Base-by-base conservation (phyloP, 2,329 filamentous ascomycete species). In the Endocalyx cinctus region DNA sequence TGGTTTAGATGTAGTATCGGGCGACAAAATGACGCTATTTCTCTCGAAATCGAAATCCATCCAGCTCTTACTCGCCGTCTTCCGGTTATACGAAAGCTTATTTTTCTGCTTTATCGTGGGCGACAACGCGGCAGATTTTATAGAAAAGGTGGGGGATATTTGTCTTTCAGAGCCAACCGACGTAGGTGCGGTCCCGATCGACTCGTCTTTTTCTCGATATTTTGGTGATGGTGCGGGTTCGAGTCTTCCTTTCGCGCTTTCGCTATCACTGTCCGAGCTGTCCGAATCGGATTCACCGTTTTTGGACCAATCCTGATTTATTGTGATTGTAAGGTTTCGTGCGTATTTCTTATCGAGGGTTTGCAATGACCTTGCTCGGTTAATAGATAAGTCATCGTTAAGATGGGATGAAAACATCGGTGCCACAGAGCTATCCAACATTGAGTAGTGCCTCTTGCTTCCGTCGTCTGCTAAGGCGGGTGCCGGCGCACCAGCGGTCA, bases 401-500 rank as follows among this genome's bases (percentile, higher is more conserved):
- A 27, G 31, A 38, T 45, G 33, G 22, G 46, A 41, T 17, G 45
- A 36, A 41, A 43, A 32, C 14, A 13, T 37, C 16, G 41, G 34
- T 18, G 37, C 27, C 32, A 46, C 31, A 19, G 46, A 42, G 26
- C 43, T 40, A 25, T 51, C 43, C 32, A 50, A 46, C 11, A 50
- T 33, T 14, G 55, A 54, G 38, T 45, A 43, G 18, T 42, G 42
- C 35, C 46, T 49, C 20, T 39, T 45, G 26, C 38, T 46, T 13
- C 47, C 46, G 31, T 53, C 46, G 25, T 50, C 46, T 11, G 58
- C 58, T 12, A 69, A 48, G 4, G 53, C 49, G 22, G 52, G 53
- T 10, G 55, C 52, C 1, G 74, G 73, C 7, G 59, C 47, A 7
- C 73, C 73, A 15, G 72, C 66, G 5, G 72, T 73, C 64, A 77